Percentiles rank a stretch among this genome's conserved stretches.
phyloP scores from a whole-genome alignment of 1,139 yeast genomes.

The Geotrichum fermentans region DNA sequence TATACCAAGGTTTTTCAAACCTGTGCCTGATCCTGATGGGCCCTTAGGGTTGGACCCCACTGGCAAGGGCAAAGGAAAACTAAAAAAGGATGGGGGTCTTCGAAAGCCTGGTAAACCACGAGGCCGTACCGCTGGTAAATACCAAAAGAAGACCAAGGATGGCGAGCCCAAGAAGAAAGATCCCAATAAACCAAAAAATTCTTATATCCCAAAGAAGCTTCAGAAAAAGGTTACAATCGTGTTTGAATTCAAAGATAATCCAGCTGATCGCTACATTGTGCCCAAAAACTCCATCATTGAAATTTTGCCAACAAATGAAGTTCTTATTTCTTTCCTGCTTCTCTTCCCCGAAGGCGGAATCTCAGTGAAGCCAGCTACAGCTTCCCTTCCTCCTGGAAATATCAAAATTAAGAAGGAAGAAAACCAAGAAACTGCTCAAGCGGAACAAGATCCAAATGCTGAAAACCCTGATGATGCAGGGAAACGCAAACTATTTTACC shows the following conservation, averaged over 20 bases:
- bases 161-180: conserved; percentile 18
- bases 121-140: conserved; percentile 23
- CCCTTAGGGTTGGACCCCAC: conserved; percentile 27
- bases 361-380: conserved; percentile 7
- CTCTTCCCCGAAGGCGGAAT: conserved; percentile 33
- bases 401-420: conserved; percentile 28
- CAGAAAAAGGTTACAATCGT: conserved; percentile 66
- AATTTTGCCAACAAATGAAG: conserved; percentile 47
- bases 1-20: conserved; percentile 24
- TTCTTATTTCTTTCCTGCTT: conserved; percentile 61
- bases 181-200: conserved; percentile 22
- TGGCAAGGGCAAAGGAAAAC: conserved; percentile 24
- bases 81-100: conserved; percentile 17
- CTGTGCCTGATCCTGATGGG: conserved; percentile 18
- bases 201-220: conserved; percentile 29
- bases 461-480: conserved; percentile 14
- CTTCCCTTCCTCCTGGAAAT: conserved; percentile 16
- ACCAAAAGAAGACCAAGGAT: conserved; percentile 8
- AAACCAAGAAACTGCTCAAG: conserved; percentile 24
- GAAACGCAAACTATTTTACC: conserved; percentile 40
- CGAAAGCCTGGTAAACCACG: conserved; percentile 32
- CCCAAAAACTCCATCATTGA: conserved; percentile 79
- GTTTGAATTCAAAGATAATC: conserved; percentile 78
- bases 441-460: conserved; percentile 22
- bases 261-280: conserved; percentile 64